Evolutionary conservation across 495 filamentous ascomycete genomes (phyloP).

Genomic region (Podospora comata): DNA sequence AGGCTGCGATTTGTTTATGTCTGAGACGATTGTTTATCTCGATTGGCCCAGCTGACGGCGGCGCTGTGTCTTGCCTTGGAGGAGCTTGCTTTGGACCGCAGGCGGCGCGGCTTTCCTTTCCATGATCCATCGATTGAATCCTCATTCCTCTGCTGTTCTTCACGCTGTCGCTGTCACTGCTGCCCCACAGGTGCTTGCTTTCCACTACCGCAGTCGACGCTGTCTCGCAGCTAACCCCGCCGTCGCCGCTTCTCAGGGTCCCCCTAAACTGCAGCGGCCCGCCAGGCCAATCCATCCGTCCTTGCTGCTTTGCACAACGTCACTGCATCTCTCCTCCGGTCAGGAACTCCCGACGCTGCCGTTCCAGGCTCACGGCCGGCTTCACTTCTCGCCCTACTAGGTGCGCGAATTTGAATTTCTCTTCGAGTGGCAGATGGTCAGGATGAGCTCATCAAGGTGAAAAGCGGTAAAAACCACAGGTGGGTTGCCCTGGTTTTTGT

Average conservation of each 20-base stretch:
- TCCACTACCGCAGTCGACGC: background rate
- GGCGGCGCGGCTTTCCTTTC: background rate
- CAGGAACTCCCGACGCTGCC: background rate
- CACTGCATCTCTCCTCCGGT: background rate
- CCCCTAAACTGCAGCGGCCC: background rate
- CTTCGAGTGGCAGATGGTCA: slow-evolving; percentile 13
- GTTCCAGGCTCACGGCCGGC: background rate
- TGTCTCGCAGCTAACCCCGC: background rate
- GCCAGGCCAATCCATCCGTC: background rate
- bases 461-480: slow-evolving; percentile 16
- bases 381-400: background rate
- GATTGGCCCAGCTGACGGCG: background rate
- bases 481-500: slow-evolving; percentile 21
- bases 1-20: background rate
- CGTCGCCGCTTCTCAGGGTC: background rate
- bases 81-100: background rate
- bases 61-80: background rate
- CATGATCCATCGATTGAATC: background rate
- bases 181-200: background rate
- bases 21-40: background rate
- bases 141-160: background rate
- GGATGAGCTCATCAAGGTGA: slow-evolving; percentile 28
- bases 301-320: slow-evolving; percentile 11
- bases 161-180: background rate
- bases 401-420: background rate